Evolutionary conservation across 192 early-diverging fungal genomes (phyloP), one percentile per base, ranked within the genome.

Genomic region (Rhizophagus clarus): DNA sequence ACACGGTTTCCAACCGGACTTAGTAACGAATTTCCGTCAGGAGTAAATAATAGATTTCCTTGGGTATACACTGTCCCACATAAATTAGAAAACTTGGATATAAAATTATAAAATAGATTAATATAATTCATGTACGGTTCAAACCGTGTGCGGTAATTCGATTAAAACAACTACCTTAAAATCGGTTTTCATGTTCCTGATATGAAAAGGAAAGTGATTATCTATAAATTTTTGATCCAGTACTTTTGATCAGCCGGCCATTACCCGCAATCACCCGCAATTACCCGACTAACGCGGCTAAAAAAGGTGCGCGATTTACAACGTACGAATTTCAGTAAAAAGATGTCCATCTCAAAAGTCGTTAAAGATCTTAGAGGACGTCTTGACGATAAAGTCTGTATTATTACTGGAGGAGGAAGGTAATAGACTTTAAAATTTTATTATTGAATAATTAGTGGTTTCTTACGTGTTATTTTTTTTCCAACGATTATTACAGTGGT

Each of bases 1-100:
- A 98, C 92, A 66, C 96, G 88, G 88, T 99, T 99, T 66, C 98
- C 98, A 10, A 99, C 98, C 0, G 97, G 96, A 84, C 95, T 97
- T 37, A 98, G 79, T 61, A 99, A 83, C 17, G 92, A 93, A 85
- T 99, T 96, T 28, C 96, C 96, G 82, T 97, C 97, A 29, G 97
- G 94, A 37, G 96, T 96, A 83, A 97, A 99, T 31, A 97, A 86
- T 28, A 99, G 82, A 84, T 98, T 99, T n/a, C 97, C 98, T 81
- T 93, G 89, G 74, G 92, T 94, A 85, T 98, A 99, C 20, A 99
- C 98, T 10, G 97, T 97, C 45, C 98, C 98, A 82, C 95, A 97
- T 77, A 99, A 88, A 86, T 98, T 98, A 62, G 96, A 96, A 82
- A 99, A 99, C 90, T 96, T 45, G 88, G 84, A 72, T 29, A 15